Conservation (phyloP, 2,329 filamentous ascomycete genomes). For the Aspergillus intermedius region DNA sequence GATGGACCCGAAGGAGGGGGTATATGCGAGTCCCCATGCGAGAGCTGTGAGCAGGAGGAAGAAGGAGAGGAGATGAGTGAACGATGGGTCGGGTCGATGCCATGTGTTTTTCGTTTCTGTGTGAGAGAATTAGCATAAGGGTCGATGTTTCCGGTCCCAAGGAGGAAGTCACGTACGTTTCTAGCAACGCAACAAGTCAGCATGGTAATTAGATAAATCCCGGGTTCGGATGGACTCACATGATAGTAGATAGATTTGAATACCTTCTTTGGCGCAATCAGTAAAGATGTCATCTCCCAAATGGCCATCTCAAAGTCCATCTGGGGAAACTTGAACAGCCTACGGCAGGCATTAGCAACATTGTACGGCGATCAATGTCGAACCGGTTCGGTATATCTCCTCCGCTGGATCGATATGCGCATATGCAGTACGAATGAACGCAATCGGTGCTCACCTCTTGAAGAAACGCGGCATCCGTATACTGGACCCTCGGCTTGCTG, state of each 20-base stretch:
- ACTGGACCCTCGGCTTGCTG: constrained; percentile 45
- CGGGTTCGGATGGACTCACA: constrained; percentile 35
- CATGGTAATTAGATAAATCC: not conserved
- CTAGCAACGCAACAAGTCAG: constrained; percentile 14
- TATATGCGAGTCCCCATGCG: constrained; percentile 54
- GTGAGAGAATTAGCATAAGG: constrained; percentile 4
- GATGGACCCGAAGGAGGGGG: constrained; percentile 42
- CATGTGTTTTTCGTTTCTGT: constrained; percentile 64
- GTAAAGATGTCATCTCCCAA: constrained; percentile 64
- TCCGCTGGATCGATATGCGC: not conserved
- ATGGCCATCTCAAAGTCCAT: constrained; percentile 71
- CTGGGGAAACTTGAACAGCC: constrained; percentile 64
- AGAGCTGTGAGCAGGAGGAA: constrained; percentile 53
- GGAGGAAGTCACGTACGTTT: constrained; percentile 29
- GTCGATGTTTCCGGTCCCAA: not conserved
- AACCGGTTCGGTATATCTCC: too few species aligned
- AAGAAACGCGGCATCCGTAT: constrained; percentile 62
- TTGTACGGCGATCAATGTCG: not conserved
- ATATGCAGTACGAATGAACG: not conserved
- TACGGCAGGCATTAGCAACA: constrained; percentile 18
- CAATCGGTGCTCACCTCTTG: constrained; percentile 43
- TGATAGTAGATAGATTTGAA: constrained; percentile 67
- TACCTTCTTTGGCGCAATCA: constrained; percentile 64
- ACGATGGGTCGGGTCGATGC: constrained; percentile 63
- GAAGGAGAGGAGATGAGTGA: constrained; percentile 62